Evolutionary conservation across 2,329 filamentous ascomycete species (phyloP).

Genomic region (Aureobasidium namibiae): DNA sequence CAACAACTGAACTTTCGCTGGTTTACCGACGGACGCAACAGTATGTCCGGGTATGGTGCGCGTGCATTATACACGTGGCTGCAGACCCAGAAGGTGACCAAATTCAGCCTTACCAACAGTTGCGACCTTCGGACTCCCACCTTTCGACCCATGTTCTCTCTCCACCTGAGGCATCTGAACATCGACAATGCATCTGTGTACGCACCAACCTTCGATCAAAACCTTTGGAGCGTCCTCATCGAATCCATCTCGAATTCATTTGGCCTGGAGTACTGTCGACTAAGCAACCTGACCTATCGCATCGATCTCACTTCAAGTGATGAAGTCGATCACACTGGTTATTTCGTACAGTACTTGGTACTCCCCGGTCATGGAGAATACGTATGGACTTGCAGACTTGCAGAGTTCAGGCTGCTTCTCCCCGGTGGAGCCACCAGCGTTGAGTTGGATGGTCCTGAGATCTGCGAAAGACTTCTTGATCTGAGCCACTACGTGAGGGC

Average conservation of each 20-base stretch:
- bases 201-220: neutral
- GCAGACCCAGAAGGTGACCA: neutral
- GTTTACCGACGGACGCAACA: neutral
- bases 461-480: too few relatives aligned
- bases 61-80: neutral
- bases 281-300: neutral
- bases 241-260: neutral
- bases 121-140: too few relatives aligned
- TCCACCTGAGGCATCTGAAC: neutral
- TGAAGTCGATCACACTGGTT: too few relatives aligned
- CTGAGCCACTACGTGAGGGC: too few relatives aligned
- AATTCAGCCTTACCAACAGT: neutral
- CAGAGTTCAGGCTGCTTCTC: too few relatives aligned
- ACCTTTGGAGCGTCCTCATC: neutral
- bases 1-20: neutral
- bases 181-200: neutral
- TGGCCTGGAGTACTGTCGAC: neutral
- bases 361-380: neutral
- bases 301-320: neutral
- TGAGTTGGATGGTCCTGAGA: too few relatives aligned
- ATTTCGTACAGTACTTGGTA: neutral
- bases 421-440: too few relatives aligned
- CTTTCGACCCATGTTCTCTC: neutral
- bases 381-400: too few relatives aligned
- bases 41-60: neutral